Conservation (phyloP, 176 grass and related monocot genomes). For the Phoenix dactylifera region DNA sequence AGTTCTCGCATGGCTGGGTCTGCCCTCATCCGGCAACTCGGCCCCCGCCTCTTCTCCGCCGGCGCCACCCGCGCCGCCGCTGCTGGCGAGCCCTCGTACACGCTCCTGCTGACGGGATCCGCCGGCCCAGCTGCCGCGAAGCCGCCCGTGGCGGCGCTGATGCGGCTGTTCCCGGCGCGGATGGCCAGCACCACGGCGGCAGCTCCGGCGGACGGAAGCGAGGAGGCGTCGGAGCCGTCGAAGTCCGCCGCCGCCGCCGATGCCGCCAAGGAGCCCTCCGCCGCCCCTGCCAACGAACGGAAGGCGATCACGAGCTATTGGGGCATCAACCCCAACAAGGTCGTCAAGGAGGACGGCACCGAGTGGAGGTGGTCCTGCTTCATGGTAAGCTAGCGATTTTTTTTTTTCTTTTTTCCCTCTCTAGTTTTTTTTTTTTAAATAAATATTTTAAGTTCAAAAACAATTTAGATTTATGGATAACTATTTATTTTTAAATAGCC, state of each 20-base stretch:
- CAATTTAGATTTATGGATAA: too few species aligned
- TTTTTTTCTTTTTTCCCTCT: neutral
- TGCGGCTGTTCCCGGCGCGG: neutral
- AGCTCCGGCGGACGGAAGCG: neutral
- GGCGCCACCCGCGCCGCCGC: neutral
- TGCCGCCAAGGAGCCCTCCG: neutral
- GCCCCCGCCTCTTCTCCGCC: conserved; percentile 1
- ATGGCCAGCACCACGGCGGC: neutral
- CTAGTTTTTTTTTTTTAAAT: neutral
- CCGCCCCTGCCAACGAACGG: neutral
- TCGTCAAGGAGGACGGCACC: neutral
- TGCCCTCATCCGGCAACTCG: neutral
- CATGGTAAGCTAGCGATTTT: neutral
- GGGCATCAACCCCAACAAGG: neutral
- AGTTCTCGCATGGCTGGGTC: neutral
- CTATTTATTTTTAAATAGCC: conserved; percentile 24
- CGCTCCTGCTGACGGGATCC: neutral
- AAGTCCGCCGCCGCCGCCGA: neutral
- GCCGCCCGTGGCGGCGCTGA: neutral
- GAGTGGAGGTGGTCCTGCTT: conserved; percentile 17
- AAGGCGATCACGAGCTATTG: conserved; percentile 1
- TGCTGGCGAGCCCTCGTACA: neutral
- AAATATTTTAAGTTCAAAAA: too few species aligned
- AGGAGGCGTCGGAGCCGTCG: neutral
- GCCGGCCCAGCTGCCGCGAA: too few species aligned